Evolutionary conservation across 805 yeast species (phyloP), one percentile per base, ranked within the genome.

Genomic region (Zygotorulaspora danielsina): DNA sequence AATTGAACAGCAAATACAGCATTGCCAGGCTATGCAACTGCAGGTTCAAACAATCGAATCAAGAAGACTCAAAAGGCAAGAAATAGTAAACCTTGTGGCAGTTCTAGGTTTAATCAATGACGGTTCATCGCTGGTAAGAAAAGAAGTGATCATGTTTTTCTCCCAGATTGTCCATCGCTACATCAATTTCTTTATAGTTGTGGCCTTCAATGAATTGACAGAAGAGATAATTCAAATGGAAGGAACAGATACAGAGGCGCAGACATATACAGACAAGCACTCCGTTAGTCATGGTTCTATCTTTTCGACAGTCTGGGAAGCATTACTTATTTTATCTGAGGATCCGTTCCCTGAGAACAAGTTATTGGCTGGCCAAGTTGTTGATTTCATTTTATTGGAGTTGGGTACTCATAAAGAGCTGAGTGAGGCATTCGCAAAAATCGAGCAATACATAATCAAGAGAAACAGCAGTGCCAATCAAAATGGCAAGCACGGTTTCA

Each of bases 271-370:
- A 43, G 78, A 84, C 11, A 70, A 73, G 35, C 66, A 69, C 38
- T 72, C 81, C 21, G 84, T 94, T 1, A 93, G 96, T 0, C 84
- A 86, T 57, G 95, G 96, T 1, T 81, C 96, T 0, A 73, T 87
- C 6, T 86, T 83, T 59, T 76, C 86, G 39, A 83, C 95, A 1
- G 76, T 83, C 6, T 93, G 97, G 96, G 84, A 87, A 49, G 79
- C 90, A 0, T 59, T 90, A 22, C 67, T 93, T 33, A 78, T 86
- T 19, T 63, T 87, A 19, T 76, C 95, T 1, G 88, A 83, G 48
- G 98, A 93, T 61, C 96, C 97, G 0, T 93, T 83, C 59, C 65
- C 74, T 24, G 95, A 87, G 60, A 88, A 89, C 5, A 78, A 76
- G 42, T 74, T 74, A 34, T 69, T 77, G 44, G 90, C 96, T 0